Evolutionary conservation across 1,139 yeast genomes (phyloP), one percentile per base, ranked within the genome.

Genomic region (Candida neerlandica): DNA sequence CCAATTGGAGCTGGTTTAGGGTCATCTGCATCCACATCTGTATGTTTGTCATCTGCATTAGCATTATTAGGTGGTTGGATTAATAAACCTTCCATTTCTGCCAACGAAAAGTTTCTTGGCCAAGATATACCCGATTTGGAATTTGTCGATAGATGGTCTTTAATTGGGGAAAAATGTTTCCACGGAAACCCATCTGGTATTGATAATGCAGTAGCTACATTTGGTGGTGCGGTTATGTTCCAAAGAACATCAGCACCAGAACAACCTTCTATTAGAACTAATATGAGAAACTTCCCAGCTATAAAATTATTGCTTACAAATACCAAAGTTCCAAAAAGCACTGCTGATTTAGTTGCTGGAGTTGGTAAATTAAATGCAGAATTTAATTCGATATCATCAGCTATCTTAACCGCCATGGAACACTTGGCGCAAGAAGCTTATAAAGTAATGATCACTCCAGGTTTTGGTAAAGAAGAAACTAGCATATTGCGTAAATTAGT

Each of bases 1-100:
- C 99, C 99, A 0, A 88, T 94, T 48, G 98, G 99, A 27, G 97
- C 99, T 1, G 99, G 99, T 0, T 75, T 94, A 46, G 99, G 99
- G 0, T 89, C 97, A 0, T 89, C 96, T 45, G 99, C 98, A 0
- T 85, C 96, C 2, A 82, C 89, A 16, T 82, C 96, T 0, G 99
- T 94, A 11, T 86, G 96, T 63, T 66, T 94, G 40, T 82, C 96
- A 0, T 75, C 95, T 10, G 94, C 96, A 0, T 71, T 94, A 64
- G 76, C 89, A 5, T 65, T 77, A 29, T 67, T 89, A 27, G 86
- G 90, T 0, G 82, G 81, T 5, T 84, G 80, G 55, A 72, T 86
- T 27, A 41, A 57, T 4, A 55, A 54, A 9, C 80, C 80, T 3
- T 35, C 52, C 1, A 54, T 74, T 16, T 54, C 55, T 1, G 51